Evolutionary conservation across 176 grass and related monocot genomes (phyloP).

Genomic region (Saccharum officinarum): DNA sequence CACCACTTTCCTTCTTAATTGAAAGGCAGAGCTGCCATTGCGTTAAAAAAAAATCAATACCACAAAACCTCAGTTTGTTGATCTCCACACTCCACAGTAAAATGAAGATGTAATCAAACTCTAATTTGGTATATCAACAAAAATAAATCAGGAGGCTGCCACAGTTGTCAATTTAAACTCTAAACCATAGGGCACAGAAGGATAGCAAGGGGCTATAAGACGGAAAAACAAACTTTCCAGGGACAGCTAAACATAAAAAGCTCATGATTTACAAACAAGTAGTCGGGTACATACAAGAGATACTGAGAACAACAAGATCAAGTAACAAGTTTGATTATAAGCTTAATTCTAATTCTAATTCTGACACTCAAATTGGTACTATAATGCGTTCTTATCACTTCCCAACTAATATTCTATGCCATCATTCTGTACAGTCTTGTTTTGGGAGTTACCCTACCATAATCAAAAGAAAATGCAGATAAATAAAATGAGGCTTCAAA

Average conservation of each 20-base stretch:
- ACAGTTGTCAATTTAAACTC: constrained; percentile 14
- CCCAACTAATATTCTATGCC: constrained; percentile 1
- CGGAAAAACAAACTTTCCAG: background rate
- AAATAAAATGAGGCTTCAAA: constrained; percentile 1
- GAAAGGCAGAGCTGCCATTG: too few species aligned
- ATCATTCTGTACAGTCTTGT: constrained; percentile 18
- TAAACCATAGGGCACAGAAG: background rate
- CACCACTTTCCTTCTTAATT: background rate
- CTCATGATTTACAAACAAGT: background rate
- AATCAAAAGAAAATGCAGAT: constrained; percentile 28
- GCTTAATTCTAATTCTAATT: constrained; percentile 11
- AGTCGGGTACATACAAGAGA: background rate
- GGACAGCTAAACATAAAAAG: constrained; percentile 6
- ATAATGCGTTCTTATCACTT: constrained; percentile 7
- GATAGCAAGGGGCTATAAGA: constrained; percentile 19
- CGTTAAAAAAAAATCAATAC: constrained; percentile 26
- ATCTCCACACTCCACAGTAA: background rate
- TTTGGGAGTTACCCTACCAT: constrained; percentile 25
- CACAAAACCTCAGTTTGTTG: background rate
- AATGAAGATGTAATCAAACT: background rate
- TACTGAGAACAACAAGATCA: background rate
- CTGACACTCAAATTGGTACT: constrained; percentile 1
- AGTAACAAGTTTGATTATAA: constrained; percentile 4
- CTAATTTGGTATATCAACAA: background rate
- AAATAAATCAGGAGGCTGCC: background rate